phyloP scores from a whole-genome alignment of 371 early-diverging fungal genomes.

The Mucor velutinosus region DNA sequence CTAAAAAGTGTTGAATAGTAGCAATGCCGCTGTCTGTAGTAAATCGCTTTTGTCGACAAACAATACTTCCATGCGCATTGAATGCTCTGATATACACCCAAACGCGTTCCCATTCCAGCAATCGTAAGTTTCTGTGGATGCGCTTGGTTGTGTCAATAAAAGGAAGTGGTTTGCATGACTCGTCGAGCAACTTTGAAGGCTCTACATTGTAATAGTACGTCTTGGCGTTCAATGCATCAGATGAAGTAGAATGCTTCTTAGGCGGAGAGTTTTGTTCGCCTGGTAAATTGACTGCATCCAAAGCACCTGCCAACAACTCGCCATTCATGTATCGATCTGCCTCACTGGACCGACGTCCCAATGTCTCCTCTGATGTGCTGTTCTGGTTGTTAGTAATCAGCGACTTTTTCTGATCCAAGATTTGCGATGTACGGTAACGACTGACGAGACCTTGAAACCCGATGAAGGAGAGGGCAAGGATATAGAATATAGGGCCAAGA shows the following conservation, averaged over 20 bases:
- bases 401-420: conserved; percentile 7
- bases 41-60: conserved; percentile 45
- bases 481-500: conserved; percentile 15
- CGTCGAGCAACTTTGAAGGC: conserved; percentile 13
- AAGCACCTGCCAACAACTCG: conserved; percentile 12
- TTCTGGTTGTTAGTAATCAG: background rate
- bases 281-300: conserved; percentile 22
- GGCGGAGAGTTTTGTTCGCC: background rate
- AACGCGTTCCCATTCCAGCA: conserved; percentile 52
- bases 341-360: background rate
- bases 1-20: conserved; percentile 51
- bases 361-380: background rate
- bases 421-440: conserved; percentile 26
- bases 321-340: conserved; percentile 9
- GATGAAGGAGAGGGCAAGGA: conserved; percentile 18
- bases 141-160: conserved; percentile 14
- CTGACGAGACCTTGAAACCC: conserved; percentile 34
- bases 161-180: conserved; percentile 6
- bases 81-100: conserved; percentile 45
- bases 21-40: conserved; percentile 34
- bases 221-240: background rate
- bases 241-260: background rate
- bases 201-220: conserved; percentile 2
- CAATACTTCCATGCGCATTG: conserved; percentile 65
- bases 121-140: conserved; percentile 36